These are phyloP conservation scores for Euphorbia tirucalli DNA, from an alignment of 345 rosid genomes.

Conservation along the genomic window DNA sequence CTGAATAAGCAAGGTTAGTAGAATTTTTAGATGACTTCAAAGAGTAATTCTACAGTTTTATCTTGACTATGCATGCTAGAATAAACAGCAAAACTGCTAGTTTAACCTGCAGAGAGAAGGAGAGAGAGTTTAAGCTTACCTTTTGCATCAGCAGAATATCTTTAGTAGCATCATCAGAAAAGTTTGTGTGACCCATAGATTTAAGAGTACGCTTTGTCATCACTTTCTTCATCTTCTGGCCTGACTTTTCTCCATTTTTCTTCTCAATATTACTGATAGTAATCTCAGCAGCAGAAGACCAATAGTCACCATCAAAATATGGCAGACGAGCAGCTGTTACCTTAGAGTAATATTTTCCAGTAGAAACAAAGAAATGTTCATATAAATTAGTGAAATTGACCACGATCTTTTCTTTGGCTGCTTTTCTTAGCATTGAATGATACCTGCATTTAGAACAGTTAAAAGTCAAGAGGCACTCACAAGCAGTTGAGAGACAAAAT, in stretches of 20 bases:
- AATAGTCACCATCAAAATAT: slow-evolving; percentile 58
- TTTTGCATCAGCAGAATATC: slow-evolving; percentile 48
- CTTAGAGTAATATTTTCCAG: slow-evolving; percentile 28
- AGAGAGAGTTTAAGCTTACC: slow-evolving; percentile 25
- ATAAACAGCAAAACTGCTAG: neutral
- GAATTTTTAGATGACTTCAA: neutral
- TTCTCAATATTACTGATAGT: slow-evolving; percentile 28
- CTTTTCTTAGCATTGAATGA: slow-evolving; percentile 39
- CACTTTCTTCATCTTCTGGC: slow-evolving; percentile 26
- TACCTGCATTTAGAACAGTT: slow-evolving; percentile 38
- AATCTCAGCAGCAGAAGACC: slow-evolving; percentile 43
- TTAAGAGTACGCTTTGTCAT: slow-evolving; percentile 36
- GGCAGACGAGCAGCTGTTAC: slow-evolving; percentile 51
- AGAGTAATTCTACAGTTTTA: too few species aligned
- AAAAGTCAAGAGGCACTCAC: slow-evolving; percentile 7
- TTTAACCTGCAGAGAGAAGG: neutral
- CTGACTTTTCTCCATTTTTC: slow-evolving; percentile 21
- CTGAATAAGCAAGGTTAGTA: neutral
- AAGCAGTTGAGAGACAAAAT: neutral
- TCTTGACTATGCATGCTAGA: neutral
- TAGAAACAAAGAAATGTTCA: slow-evolving; percentile 40
- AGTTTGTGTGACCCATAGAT: slow-evolving; percentile 42
- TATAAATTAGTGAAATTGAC: slow-evolving; percentile 40
- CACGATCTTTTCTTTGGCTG: slow-evolving; percentile 31
- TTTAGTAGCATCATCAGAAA: slow-evolving; percentile 39